Evolutionary conservation across 352 stramenopile genomes (phyloP).

Genomic region (Pythium rhizo-oryzae): DNA sequence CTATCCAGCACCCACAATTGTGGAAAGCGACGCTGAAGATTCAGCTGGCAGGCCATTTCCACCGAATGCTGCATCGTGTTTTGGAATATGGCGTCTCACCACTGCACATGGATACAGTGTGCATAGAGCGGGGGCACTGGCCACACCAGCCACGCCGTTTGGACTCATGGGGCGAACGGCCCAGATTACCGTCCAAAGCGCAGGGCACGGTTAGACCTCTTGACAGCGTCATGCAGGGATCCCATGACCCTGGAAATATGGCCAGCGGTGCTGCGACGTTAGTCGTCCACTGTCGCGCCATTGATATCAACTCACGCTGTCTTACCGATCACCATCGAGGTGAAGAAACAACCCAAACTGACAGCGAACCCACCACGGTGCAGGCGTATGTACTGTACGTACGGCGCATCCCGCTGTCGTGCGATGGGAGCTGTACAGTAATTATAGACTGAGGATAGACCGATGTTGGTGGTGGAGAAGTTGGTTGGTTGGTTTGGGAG

Average conservation of each 20-base stretch:
- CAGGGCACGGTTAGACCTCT: conserved; percentile 1
- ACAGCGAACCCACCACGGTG: background rate
- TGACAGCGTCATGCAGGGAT: background rate
- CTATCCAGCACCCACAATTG: conserved; percentile 4
- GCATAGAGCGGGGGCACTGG: conserved; percentile 12
- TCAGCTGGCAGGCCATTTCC: background rate
- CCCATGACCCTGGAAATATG: background rate
- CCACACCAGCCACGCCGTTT: conserved; percentile 5
- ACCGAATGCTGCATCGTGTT: background rate
- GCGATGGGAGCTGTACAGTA: background rate
- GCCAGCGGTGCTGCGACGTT: background rate
- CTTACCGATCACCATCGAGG: background rate
- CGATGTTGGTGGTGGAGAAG: no score
- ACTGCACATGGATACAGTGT: conserved; percentile 17
- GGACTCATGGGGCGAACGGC: no score
- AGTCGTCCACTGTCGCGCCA: background rate
- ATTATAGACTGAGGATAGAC: no score
- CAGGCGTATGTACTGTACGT: background rate
- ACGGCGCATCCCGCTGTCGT: background rate
- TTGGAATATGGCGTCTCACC: conserved; percentile 1
- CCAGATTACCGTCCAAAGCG: no score
- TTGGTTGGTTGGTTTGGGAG: background rate
- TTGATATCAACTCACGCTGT: background rate
- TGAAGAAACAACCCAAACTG: background rate
- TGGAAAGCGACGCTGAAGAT: background rate